Evolutionary conservation across 2,329 filamentous ascomycete species (phyloP).

Genomic region (Alternaria triticina): DNA sequence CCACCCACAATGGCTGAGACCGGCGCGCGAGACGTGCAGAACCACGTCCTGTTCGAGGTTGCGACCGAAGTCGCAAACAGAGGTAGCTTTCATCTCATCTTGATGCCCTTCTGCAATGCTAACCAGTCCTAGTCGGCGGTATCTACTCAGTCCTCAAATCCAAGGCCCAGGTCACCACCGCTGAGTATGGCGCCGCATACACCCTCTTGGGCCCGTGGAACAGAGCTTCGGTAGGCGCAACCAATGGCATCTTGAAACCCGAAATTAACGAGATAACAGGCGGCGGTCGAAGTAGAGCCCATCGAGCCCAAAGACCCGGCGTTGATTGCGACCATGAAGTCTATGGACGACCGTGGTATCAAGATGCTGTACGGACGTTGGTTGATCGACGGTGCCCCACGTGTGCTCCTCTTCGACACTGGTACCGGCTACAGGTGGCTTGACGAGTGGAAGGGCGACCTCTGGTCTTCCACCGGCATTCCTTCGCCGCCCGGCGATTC

Average conservation of each 20-base stretch:
- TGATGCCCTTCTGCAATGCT: conserved; percentile 11
- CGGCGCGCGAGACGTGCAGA: conserved; percentile 74
- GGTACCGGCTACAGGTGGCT: conserved; percentile 89
- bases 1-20: conserved; percentile 37
- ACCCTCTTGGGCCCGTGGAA: conserved; percentile 95
- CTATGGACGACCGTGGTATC: conserved; percentile 92
- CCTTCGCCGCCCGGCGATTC: conserved; percentile 90
- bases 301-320: conserved; percentile 83
- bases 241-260: not conserved
- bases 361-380: conserved; percentile 91
- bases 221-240: conserved; percentile 74
- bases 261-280: conserved; percentile 59
- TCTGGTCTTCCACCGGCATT: conserved; percentile 92
- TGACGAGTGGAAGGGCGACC: conserved; percentile 95
- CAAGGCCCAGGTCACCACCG: conserved; percentile 95
- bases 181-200: conserved; percentile 97
- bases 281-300: conserved; percentile 96
- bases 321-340: conserved; percentile 80
- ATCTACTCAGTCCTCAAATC: conserved; percentile 99
- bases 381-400: conserved; percentile 94
- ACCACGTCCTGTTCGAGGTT: conserved; percentile 95
- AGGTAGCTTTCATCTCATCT: conserved; percentile 61
- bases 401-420: conserved; percentile 93
- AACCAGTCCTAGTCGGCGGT: conserved; percentile 75
- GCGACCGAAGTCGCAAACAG: conserved; percentile 97